These are phyloP conservation scores for Fusarium secorum DNA, from an alignment of 2,329 filamentous ascomycete genomes.

Conservation along the genomic window DNA sequence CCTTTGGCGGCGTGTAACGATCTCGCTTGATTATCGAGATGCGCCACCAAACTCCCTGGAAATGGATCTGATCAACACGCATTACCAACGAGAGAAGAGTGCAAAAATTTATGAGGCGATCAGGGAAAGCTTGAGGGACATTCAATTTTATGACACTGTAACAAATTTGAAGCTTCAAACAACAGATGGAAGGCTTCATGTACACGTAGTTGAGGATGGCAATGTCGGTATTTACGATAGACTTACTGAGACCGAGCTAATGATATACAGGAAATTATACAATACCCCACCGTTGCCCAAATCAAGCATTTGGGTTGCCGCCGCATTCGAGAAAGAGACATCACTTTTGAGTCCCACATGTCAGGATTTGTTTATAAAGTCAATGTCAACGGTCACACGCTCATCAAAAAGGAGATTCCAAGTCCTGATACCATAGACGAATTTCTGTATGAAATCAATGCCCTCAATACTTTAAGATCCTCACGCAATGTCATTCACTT, in stretches of 20 bases:
- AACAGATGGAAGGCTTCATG: conserved; percentile 84
- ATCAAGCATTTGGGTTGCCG: conserved; percentile 76
- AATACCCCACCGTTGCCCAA: conserved; percentile 77
- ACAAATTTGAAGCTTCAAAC: conserved; percentile 96
- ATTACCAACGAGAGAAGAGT: conserved; percentile 90
- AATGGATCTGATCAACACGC: conserved; percentile 77
- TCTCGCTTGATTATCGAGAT: conserved; percentile 91
- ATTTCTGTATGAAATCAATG: conserved; percentile 97
- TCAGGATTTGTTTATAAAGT: conserved; percentile 99
- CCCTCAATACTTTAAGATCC: conserved; percentile 77
- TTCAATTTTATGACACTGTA: conserved; percentile 94
- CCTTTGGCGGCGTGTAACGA: conserved; percentile 85
- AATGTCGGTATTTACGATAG: conserved; percentile 61
- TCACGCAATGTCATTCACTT: conserved; percentile 84
- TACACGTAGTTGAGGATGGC: conserved; percentile 96
- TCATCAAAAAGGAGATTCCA: conserved; percentile 98
- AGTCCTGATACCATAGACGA: conserved; percentile 95
- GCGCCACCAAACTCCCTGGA: conserved; percentile 85
- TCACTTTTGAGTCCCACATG: conserved; percentile 89
- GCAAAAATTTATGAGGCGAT: conserved; percentile 94
- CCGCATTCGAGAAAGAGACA: conserved; percentile 73
- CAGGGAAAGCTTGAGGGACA: conserved; percentile 88
- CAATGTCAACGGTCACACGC: conserved; percentile 67
- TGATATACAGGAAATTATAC: conserved; percentile 77
- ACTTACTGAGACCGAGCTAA: conserved; percentile 21